Evolutionary conservation across 2,329 filamentous ascomycete species (phyloP).

Genomic region (Rhinocladiella similis): DNA sequence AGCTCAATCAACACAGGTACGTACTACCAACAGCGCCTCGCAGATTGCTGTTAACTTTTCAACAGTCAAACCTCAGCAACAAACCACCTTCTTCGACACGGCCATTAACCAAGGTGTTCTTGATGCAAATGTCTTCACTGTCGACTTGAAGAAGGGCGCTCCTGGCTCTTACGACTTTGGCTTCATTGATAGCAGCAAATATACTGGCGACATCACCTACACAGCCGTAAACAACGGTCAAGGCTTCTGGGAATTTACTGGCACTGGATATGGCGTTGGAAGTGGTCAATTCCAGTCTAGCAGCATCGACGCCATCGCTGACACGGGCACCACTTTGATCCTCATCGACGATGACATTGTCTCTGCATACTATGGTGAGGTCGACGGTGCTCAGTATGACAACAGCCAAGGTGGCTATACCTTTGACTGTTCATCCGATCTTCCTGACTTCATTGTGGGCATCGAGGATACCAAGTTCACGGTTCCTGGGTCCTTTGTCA

Average conservation of each 20-base stretch:
- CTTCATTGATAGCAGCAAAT: conserved; percentile 59
- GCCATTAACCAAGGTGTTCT: conserved; percentile 51
- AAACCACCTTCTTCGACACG: conserved; percentile 63
- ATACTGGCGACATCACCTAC: conserved; percentile 60
- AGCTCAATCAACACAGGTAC: conserved; percentile 57
- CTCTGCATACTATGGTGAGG: conserved; percentile 59
- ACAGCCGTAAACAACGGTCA: conserved; percentile 54
- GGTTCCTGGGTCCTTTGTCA: conserved; percentile 57
- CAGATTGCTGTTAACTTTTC: not conserved
- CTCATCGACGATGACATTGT: conserved; percentile 57
- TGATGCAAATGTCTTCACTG: conserved; percentile 54
- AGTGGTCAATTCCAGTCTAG: conserved; percentile 38
- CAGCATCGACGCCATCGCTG: conserved; percentile 60
- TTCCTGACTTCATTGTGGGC: conserved; percentile 56
- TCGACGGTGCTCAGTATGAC: conserved; percentile 48
- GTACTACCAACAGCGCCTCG: not conserved
- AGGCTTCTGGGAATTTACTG: conserved; percentile 64
- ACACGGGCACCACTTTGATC: conserved; percentile 70
- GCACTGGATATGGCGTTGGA: conserved; percentile 58
- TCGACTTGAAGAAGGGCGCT: conserved; percentile 53
- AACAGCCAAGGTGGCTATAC: conserved; percentile 25
- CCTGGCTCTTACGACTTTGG: conserved; percentile 59
- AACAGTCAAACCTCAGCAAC: conserved; percentile 47
- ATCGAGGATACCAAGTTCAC: conserved; percentile 52
- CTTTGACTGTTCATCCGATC: conserved; percentile 51